phyloP scores from a whole-genome alignment of 2,329 filamentous ascomycete genomes.

The Fusarium drepaniforme region DNA sequence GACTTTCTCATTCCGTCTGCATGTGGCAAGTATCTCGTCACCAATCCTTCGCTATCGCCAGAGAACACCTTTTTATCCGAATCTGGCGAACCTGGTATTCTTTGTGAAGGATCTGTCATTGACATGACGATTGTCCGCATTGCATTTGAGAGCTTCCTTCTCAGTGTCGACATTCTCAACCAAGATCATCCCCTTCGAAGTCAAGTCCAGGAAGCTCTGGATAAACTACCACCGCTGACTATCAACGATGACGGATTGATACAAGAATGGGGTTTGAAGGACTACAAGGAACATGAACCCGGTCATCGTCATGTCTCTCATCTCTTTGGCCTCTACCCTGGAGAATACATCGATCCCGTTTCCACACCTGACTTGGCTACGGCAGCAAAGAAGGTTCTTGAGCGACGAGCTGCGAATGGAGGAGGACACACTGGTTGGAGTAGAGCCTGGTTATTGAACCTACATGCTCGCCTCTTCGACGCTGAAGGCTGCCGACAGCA shows the following conservation, averaged over 20 bases:
- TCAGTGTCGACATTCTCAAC: constrained; percentile 21
- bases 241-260: constrained; percentile 43
- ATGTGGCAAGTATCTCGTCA: constrained; percentile 43
- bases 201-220: not conserved
- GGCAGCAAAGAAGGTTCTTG: constrained; percentile 47
- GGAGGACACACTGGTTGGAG: constrained; percentile 66
- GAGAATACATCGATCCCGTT: constrained; percentile 42
- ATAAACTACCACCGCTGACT: constrained; percentile 20
- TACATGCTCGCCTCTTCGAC: constrained; percentile 58
- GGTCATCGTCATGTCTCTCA: constrained; percentile 65
- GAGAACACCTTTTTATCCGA: constrained; percentile 41
- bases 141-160: constrained; percentile 38
- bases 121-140: constrained; percentile 38
- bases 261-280: constrained; percentile 54
- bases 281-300: constrained; percentile 56
- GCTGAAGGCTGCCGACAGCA: constrained; percentile 19
- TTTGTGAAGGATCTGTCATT: constrained; percentile 45
- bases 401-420: constrained; percentile 46
- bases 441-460: constrained; percentile 62
- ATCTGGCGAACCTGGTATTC: constrained; percentile 21
- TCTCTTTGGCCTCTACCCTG: constrained; percentile 62
- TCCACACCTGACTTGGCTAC: constrained; percentile 33
- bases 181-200: constrained; percentile 9
- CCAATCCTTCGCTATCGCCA: constrained; percentile 41
- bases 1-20: constrained; percentile 51